Evolutionary conservation across 164 flowering plant species (phyloP).

Genomic region (Buxus sempervirens): DNA sequence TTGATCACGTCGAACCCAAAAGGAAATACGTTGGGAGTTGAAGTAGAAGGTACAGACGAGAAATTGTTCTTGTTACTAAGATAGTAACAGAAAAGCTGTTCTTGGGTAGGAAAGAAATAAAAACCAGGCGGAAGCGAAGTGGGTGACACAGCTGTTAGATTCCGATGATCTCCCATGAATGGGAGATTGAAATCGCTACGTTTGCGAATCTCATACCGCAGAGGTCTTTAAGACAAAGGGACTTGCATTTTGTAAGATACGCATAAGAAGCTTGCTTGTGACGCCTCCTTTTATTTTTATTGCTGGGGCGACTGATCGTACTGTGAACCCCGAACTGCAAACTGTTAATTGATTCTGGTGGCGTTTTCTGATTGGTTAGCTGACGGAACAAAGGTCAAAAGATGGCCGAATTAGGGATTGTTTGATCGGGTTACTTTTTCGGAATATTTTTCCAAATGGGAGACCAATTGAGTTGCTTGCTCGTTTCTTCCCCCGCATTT

Average conservation of each 20-base stretch:
- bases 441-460: no score
- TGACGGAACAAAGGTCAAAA: no score
- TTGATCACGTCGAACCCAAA: conserved; percentile 25
- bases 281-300: not conserved
- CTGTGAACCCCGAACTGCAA: no score
- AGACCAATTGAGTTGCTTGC: no score
- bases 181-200: not conserved
- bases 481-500: no score
- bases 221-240: not conserved
- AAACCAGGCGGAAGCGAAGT: conserved; percentile 44
- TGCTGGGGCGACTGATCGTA: not conserved
- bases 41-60: not conserved
- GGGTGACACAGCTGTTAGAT: not conserved
- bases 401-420: no score
- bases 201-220: not conserved
- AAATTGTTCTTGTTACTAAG: conserved; percentile 37
- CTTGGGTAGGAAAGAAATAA: conserved; percentile 48
- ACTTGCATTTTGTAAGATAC: not conserved
- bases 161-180: conserved; percentile 33
- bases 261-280: not conserved
- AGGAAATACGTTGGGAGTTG: not conserved
- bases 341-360: no score
- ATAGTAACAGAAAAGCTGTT: conserved; percentile 43
- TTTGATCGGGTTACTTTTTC: no score
- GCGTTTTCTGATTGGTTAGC: no score